These are phyloP conservation scores for Dryas integrifolia DNA, from an alignment of 331 rosid species.

Conservation along the genomic window DNA sequence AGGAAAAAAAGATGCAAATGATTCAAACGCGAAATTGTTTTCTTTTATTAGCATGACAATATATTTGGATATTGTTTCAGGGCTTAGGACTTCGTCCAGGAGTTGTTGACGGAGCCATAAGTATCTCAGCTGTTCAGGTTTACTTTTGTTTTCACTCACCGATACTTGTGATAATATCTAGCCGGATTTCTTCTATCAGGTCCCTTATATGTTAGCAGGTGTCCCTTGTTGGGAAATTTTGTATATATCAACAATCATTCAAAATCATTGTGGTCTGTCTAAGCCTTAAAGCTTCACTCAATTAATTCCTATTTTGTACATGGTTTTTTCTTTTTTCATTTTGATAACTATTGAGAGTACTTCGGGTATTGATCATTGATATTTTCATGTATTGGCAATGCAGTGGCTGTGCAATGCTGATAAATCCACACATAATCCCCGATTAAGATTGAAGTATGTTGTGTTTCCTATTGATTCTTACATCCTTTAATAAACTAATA, in stretches of 20 bases:
- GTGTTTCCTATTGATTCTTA: slow-evolving; percentile 6
- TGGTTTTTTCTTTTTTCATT: neutral
- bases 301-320: neutral
- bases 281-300: neutral
- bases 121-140: slow-evolving; percentile 97
- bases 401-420: slow-evolving; percentile 99
- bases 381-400: slow-evolving; percentile 12
- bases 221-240: neutral
- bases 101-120: slow-evolving; percentile 86
- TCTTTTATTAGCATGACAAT: neutral
- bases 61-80: slow-evolving; percentile 40
- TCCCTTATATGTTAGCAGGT: neutral
- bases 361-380: neutral
- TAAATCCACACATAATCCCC: slow-evolving; percentile 81
- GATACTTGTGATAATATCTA: slow-evolving; percentile 1
- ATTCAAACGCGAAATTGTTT: neutral
- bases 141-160: slow-evolving; percentile 13
- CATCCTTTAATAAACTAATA: neutral
- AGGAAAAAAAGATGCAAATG: slow-evolving; percentile 3
- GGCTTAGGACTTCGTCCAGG: slow-evolving; percentile 92
- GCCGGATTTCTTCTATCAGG: neutral
- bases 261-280: neutral
- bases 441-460: slow-evolving; percentile 80
- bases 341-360: neutral
- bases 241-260: neutral